These are phyloP conservation scores for Escovopsis sp. DNA, from an alignment of 2,329 filamentous ascomycete species.

Conservation along the genomic window DNA sequence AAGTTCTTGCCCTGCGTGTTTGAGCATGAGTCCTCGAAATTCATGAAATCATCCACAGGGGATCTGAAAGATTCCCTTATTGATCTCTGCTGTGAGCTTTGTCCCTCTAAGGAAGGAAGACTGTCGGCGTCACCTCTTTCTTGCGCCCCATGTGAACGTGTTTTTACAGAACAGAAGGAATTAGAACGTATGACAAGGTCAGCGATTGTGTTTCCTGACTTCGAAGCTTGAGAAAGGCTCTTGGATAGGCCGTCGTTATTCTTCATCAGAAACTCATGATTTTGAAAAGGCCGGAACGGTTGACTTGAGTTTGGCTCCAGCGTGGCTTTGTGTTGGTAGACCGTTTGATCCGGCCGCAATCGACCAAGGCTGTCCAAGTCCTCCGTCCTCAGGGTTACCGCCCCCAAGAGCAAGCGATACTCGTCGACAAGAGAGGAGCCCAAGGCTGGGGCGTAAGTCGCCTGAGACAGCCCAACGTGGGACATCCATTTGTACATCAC, in stretches of 20 bases:
- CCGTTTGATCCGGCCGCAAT: slow-evolving; percentile 4
- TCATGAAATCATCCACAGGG: too few relatives aligned
- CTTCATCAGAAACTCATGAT: slow-evolving; percentile 9
- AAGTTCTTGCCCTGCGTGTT: too few relatives aligned
- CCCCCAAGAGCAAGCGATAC: slow-evolving; percentile 7
- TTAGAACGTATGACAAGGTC: too few relatives aligned
- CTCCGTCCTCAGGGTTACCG: slow-evolving; percentile 11
- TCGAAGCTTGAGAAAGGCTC: too few relatives aligned
- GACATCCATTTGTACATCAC: slow-evolving; percentile 14
- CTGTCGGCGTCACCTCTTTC: too few relatives aligned
- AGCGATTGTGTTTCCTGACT: too few relatives aligned
- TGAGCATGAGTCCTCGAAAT: too few relatives aligned
- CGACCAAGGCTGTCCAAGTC: slow-evolving; percentile 1
- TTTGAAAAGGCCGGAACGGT: slow-evolving; percentile 7
- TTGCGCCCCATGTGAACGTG: too few relatives aligned
- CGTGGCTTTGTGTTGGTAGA: slow-evolving; percentile 2
- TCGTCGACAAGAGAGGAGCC: slow-evolving; percentile 4
- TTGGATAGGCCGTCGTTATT: neutral
- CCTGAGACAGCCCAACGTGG: slow-evolving; percentile 12
- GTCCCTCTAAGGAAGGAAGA: too few relatives aligned
- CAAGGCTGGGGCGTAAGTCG: slow-evolving; percentile 12
- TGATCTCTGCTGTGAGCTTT: too few relatives aligned
- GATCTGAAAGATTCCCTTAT: too few relatives aligned
- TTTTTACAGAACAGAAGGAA: too few relatives aligned
- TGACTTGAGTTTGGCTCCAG: neutral